These are phyloP conservation scores for Teratosphaeria zuluensis DNA, from an alignment of 2,329 filamentous ascomycete genomes.

Conservation along the genomic window DNA sequence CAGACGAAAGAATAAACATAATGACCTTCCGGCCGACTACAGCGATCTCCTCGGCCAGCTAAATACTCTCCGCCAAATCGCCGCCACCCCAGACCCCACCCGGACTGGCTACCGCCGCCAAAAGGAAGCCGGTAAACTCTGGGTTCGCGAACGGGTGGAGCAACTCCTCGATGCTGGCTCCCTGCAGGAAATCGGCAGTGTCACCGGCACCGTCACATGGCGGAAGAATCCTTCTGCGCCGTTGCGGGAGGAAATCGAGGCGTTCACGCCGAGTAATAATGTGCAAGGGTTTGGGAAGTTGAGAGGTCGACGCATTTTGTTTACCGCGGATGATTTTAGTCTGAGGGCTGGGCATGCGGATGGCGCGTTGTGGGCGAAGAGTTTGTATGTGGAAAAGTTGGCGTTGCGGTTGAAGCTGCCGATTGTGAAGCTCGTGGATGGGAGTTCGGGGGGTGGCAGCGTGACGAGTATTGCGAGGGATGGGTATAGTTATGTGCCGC, in stretches of 20 bases:
- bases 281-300: slow-evolving; percentile 46
- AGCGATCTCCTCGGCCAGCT: slow-evolving; percentile 52
- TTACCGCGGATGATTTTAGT: slow-evolving; percentile 56
- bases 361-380: slow-evolving; percentile 46
- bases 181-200: slow-evolving; percentile 51
- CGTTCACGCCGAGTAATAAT: slow-evolving; percentile 52
- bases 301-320: slow-evolving; percentile 44
- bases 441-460: slow-evolving; percentile 52
- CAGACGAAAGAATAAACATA: slow-evolving; percentile 26
- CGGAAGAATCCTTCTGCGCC: slow-evolving; percentile 32
- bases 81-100: slow-evolving; percentile 44
- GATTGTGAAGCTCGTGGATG: slow-evolving; percentile 56
- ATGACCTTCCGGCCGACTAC: slow-evolving; percentile 49
- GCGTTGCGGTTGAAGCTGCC: slow-evolving; percentile 48
- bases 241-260: slow-evolving; percentile 35
- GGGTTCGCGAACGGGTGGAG: slow-evolving; percentile 53
- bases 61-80: slow-evolving; percentile 41
- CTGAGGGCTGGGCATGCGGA: slow-evolving; percentile 56
- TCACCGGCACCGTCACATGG: slow-evolving; percentile 52
- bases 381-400: slow-evolving; percentile 53
- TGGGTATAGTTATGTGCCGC: slow-evolving; percentile 50
- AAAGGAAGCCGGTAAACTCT: slow-evolving; percentile 54
- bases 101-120: slow-evolving; percentile 53
- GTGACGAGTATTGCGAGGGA: slow-evolving; percentile 49
- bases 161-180: slow-evolving; percentile 47